These are phyloP conservation scores for Nakazawaea ernobii DNA, from an alignment of 805 yeast species.

Conservation along the genomic window DNA sequence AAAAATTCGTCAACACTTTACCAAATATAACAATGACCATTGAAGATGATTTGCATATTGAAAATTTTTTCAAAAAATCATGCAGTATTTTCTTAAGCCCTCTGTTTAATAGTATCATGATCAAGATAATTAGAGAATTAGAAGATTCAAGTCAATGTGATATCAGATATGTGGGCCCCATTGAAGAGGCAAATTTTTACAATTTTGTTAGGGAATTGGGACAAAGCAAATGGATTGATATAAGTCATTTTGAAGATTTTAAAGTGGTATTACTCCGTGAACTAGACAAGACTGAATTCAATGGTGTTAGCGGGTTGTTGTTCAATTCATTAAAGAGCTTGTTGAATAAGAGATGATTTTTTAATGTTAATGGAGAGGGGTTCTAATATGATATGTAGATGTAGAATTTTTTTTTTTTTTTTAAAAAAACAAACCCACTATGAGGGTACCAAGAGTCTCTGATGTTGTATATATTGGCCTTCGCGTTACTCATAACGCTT, in stretches of 20 bases:
- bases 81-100: conserved; percentile 46
- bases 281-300: conserved; percentile 36
- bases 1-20: conserved; percentile 26
- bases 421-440: no score
- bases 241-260: conserved; percentile 34
- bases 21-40: conserved; percentile 12
- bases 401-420: background rate
- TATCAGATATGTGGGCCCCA: conserved; percentile 46
- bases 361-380: no score
- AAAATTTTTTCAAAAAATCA: conserved; percentile 10
- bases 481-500: no score
- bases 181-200: conserved; percentile 36
- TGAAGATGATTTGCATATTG: conserved; percentile 3
- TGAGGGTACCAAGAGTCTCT: no score
- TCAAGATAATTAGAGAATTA: conserved; percentile 36
- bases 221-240: conserved; percentile 28
- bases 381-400: background rate
- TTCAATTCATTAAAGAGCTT: conserved; percentile 51
- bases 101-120: conserved; percentile 38
- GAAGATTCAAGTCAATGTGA: conserved; percentile 36
- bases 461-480: no score
- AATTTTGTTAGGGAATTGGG: conserved; percentile 21
- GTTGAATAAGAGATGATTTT: conserved; percentile 18
- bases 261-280: conserved; percentile 37
- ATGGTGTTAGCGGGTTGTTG: conserved; percentile 43